Conservation (phyloP, 768 basidiomycete genomes). For the Leccinum fibrillosum region DNA sequence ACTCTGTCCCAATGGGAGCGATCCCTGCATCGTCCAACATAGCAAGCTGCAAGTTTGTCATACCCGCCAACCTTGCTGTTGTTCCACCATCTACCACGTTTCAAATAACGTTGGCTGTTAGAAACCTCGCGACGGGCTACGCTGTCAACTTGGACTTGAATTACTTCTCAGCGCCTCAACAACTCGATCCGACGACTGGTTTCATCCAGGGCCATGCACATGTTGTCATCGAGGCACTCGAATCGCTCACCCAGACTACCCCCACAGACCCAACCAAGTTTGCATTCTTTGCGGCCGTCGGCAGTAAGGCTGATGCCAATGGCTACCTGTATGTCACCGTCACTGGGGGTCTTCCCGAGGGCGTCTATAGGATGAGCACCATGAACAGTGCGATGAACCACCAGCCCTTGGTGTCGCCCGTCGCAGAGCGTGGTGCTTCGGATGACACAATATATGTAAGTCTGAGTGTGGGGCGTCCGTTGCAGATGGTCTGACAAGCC, state of each 20-base stretch:
- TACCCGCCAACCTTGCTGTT: constrained; percentile 42
- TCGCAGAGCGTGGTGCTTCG: constrained; percentile 39
- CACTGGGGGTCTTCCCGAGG: constrained; percentile 50
- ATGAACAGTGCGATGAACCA: constrained; percentile 49
- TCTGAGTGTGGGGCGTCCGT: background rate
- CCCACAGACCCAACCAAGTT: constrained; percentile 50
- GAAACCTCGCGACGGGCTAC: constrained; percentile 46
- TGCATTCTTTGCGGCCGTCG: constrained; percentile 58
- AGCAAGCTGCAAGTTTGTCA: constrained; percentile 52
- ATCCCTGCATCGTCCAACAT: constrained; percentile 48
- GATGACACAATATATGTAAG: constrained; percentile 42
- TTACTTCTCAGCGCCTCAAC: constrained; percentile 56
- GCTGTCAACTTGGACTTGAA: constrained; percentile 55
- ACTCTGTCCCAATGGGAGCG: constrained; percentile 60
- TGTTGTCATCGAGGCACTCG: constrained; percentile 54
- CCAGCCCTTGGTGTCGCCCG: constrained; percentile 34
- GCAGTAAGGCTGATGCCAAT: constrained; percentile 36
- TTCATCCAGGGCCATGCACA: constrained; percentile 61
- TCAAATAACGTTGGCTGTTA: constrained; percentile 48
- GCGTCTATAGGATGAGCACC: constrained; percentile 44
- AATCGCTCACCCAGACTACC: constrained; percentile 44
- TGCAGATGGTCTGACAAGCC: constrained; percentile 1
- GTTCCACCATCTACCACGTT: constrained; percentile 49
- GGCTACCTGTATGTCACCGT: constrained; percentile 49
- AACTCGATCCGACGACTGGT: constrained; percentile 43